phyloP scores from a whole-genome alignment of 2,329 filamentous ascomycete genomes.

The Ophiostoma australiae region DNA sequence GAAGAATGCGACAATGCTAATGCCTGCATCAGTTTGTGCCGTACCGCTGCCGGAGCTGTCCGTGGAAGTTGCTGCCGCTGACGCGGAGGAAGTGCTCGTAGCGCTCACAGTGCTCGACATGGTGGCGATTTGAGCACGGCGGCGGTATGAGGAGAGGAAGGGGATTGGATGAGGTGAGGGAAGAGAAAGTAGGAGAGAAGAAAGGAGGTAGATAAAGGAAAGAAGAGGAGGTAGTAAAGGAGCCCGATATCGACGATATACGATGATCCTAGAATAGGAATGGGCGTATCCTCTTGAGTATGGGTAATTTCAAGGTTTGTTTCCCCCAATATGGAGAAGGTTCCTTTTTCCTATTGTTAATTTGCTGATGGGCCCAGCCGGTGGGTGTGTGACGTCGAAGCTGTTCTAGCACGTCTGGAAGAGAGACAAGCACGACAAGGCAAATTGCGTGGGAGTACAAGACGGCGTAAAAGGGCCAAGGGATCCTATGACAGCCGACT shows the following conservation, averaged over 20 bases:
- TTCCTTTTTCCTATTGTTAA: slow-evolving; percentile 8
- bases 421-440: not conserved
- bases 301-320: not conserved
- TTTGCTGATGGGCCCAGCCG: slow-evolving; percentile 6
- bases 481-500: not conserved
- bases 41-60: slow-evolving; percentile 22
- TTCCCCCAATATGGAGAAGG: not conserved
- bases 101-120: slow-evolving; percentile 23
- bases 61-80: slow-evolving; percentile 21
- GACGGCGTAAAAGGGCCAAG: not conserved
- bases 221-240: not conserved
- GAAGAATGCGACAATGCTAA: slow-evolving; percentile 54
- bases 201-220: not conserved
- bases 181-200: not conserved
- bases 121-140: slow-evolving; percentile 1
- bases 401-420: not conserved
- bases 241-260: not conserved
- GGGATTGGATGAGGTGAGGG: not conserved
- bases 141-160: not conserved
- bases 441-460: not conserved
- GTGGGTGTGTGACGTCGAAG: slow-evolving; percentile 9
- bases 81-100: slow-evolving; percentile 19
- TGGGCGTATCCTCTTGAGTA: not conserved
- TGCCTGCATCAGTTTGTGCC: slow-evolving; percentile 36
- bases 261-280: not conserved